Percentiles rank a stretch among this genome's conserved stretches.
Conservation (phyloP, 768 basidiomycete genomes). For the Tricholoma sp. region DNA sequence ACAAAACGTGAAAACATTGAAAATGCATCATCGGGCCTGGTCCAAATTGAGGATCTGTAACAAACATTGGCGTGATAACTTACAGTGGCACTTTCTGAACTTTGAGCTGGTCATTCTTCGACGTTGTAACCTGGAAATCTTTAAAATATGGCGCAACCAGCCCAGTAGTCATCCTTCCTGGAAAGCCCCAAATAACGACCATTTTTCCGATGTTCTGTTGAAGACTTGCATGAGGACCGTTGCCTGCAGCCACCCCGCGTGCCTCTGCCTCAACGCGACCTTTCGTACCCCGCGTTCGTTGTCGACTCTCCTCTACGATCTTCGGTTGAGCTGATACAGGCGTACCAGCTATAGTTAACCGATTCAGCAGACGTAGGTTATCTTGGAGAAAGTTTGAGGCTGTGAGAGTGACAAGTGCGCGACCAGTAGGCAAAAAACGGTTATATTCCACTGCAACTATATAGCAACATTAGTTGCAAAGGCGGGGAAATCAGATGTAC, state of each 20-base stretch:
- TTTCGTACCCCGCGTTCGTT: conserved; percentile 24
- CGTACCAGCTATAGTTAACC: conserved; percentile 41
- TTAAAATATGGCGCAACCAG: conserved; percentile 36
- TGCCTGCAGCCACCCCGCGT: conserved; percentile 25
- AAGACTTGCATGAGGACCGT: conserved; percentile 48
- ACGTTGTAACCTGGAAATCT: conserved; percentile 37
- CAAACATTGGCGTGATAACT: conserved; percentile 18
- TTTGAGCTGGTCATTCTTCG: conserved; percentile 34
- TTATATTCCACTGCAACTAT: conserved; percentile 57
- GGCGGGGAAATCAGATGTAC: background rate
- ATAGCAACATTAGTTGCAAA: background rate
- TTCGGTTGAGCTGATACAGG: conserved; percentile 31
- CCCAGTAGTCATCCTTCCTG: conserved; percentile 36
- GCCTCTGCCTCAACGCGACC: conserved; percentile 24
- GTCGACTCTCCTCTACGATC: conserved; percentile 8
- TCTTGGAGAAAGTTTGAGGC: conserved; percentile 37
- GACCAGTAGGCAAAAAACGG: conserved; percentile 54
- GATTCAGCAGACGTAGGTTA: conserved; percentile 38
- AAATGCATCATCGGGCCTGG: conserved; percentile 35
- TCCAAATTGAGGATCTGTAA: background rate
- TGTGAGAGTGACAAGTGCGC: conserved; percentile 52
- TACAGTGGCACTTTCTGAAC: conserved; percentile 48
- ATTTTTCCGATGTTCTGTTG: conserved; percentile 42
- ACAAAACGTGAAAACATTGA: conserved; percentile 47
- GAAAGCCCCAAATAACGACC: conserved; percentile 60